phyloP scores from a whole-genome alignment of 2,329 filamentous ascomycete genomes.

The Fusarium robinianum region DNA sequence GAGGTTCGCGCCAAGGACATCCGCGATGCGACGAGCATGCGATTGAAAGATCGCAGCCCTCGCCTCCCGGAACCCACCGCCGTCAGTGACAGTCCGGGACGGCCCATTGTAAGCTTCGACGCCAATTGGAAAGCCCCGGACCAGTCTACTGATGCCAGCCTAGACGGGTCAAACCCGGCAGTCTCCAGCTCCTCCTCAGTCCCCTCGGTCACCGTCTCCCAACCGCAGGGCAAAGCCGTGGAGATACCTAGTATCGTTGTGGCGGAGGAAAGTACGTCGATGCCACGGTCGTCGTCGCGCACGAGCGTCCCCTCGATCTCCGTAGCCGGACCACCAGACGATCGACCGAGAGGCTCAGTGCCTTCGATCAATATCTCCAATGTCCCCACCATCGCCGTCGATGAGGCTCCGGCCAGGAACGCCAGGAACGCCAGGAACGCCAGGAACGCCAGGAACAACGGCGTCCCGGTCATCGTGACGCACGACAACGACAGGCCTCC shows the following conservation, averaged over 20 bases:
- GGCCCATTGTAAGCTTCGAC: conserved; percentile 97
- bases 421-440: conserved; percentile 40
- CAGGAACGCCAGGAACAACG: conserved; percentile 39
- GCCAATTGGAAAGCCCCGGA: conserved; percentile 77
- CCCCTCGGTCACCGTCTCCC: no score
- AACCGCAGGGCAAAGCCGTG: conserved; percentile 43
- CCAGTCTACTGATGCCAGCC: conserved; percentile 69
- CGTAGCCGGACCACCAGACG: conserved; percentile 40
- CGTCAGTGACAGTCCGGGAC: conserved; percentile 86
- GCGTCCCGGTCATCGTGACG: conserved; percentile 52
- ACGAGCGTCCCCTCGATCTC: conserved; percentile 44
- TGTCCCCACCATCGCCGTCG: conserved; percentile 57
- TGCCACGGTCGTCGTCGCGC: conserved; percentile 36
- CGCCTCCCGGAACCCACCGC: conserved; percentile 87
- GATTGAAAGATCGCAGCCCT: conserved; percentile 79
- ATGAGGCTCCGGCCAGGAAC: conserved; percentile 38
- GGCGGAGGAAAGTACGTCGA: conserved; percentile 51
- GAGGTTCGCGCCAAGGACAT: conserved; percentile 89
- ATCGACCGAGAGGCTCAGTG: conserved; percentile 28
- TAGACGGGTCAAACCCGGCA: conserved; percentile 45
- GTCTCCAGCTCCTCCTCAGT: conserved; percentile 29
- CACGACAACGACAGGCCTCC: conserved; percentile 48
- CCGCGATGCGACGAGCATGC: conserved; percentile 87
- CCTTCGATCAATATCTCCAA: conserved; percentile 54
- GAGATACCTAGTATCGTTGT: conserved; percentile 59